Evolutionary conservation across 2,329 filamentous ascomycete species (phyloP), one percentile per base, ranked within the genome.

Genomic region (Lasiodiplodia citricola): DNA sequence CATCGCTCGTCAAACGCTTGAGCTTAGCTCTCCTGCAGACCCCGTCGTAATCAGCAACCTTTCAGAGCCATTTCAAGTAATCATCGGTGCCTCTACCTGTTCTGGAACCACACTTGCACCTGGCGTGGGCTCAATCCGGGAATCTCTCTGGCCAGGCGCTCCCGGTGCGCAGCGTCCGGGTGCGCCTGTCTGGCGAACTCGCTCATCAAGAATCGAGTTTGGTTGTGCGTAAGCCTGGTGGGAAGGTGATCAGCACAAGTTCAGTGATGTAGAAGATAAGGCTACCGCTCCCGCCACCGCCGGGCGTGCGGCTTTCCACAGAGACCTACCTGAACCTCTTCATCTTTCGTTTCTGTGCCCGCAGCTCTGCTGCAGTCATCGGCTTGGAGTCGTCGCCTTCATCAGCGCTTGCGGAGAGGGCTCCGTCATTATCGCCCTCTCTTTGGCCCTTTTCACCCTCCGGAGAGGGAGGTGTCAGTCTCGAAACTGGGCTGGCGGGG

Each of bases 81-180:
- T 21, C 10, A 47, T 16, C n/a, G 11, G 31, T 13, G n/a, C 25
- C 18, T 86, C 74, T 87, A 97, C 94, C 94, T 89, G 81, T 98
- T 98, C 81, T 98, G 94, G 81, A 98, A 98, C 95, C 94, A 98
- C 62, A 98, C 94, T 80, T 98, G 94, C 28, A 98, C 95, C 78
- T 98, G 94, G 70, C 94, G 89, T 47, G 94, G 93, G 75, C 92
- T 97, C 60, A 98, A 82, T 0, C 94, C 95, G 38, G 95, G 94
- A 56, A 98, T 97, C 78, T 97, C 93, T 71, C 91, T 86, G 4
- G 94, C 95, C 47, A 98, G 84, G 57, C 93, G 87, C 78, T 97
- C 94, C 71, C 94, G 87, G 79, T 97, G 94, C 57, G 92, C 92
- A 51, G 94, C 94, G 81, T 98, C 94, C 8, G 94, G 94, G 78